phyloP scores from a whole-genome alignment of 192 early-diverging fungal genomes.

The Funneliformis mosseae region DNA sequence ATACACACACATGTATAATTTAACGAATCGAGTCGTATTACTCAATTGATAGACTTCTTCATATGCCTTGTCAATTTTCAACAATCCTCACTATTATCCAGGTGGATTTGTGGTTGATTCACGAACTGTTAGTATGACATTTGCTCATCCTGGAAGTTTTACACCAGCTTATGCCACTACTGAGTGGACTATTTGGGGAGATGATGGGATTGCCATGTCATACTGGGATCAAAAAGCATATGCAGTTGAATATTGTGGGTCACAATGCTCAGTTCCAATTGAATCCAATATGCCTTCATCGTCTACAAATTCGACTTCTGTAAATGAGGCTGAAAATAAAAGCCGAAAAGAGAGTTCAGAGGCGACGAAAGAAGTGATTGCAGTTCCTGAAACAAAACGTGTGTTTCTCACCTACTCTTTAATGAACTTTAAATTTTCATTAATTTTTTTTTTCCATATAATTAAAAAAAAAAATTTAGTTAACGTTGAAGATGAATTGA shows the following conservation, averaged over 20 bases:
- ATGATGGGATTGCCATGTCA: conserved; percentile 45
- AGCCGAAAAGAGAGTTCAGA: conserved; percentile 8
- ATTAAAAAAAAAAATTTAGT: not conserved
- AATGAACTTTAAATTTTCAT: conserved; percentile 13
- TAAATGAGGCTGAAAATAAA: conserved; percentile 25
- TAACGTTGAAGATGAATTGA: conserved; percentile 58
- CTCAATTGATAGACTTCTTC: not conserved
- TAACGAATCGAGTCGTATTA: not conserved
- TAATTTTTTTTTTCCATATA: not conserved
- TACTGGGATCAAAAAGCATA: conserved; percentile 73
- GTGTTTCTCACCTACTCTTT: not conserved
- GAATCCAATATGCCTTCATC: not conserved
- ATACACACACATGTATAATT: not conserved
- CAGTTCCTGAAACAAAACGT: not conserved
- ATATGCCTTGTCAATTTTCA: not conserved
- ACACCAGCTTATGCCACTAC: conserved; percentile 63
- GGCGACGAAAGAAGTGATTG: conserved; percentile 17
- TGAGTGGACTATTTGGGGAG: conserved; percentile 54
- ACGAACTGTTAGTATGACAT: conserved; percentile 48
- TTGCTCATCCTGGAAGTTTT: conserved; percentile 60
- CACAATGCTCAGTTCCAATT: conserved; percentile 20
- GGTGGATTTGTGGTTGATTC: conserved; percentile 49
- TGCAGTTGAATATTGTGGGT: conserved; percentile 43
- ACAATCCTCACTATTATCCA: conserved; percentile 21
- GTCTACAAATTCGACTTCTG: not conserved